Conservation (phyloP, 805 yeast species). For the Candida koratica region DNA sequence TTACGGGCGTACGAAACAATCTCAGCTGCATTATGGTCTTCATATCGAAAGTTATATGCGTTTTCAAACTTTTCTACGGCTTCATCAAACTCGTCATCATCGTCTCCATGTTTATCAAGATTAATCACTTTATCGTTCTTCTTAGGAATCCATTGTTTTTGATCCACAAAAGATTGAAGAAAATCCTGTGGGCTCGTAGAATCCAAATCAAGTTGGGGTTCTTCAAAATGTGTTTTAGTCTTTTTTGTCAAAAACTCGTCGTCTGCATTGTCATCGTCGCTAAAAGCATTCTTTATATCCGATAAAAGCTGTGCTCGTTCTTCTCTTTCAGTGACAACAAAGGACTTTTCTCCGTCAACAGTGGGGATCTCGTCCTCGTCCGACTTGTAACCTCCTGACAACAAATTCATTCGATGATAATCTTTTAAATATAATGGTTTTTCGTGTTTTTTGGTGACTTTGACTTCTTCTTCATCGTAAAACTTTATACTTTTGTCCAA, state of each 20-base stretch:
- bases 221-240: constrained; percentile 44
- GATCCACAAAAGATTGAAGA: constrained; percentile 64
- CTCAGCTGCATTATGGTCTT: constrained; percentile 86
- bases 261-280: constrained; percentile 39
- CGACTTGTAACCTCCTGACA: constrained; percentile 59
- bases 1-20: constrained; percentile 92
- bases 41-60: constrained; percentile 92
- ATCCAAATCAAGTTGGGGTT: constrained; percentile 36
- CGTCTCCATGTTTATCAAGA: constrained; percentile 47
- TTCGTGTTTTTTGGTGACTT: constrained; percentile 22
- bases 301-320: constrained; percentile 68
- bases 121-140: constrained; percentile 55
- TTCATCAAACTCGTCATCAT: constrained; percentile 80
- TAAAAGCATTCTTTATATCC: constrained; percentile 71
- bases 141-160: constrained; percentile 87
- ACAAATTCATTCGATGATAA: constrained; percentile 78
- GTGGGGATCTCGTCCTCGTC: constrained; percentile 51
- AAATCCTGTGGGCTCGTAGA: constrained; percentile 61
- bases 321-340: constrained; percentile 67
- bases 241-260: constrained; percentile 51
- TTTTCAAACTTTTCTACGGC: constrained; percentile 88
- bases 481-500: constrained; percentile 69
- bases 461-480: constrained; percentile 53
- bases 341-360: constrained; percentile 60
- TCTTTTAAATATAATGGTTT: constrained; percentile 84